Percentiles rank a stretch among this genome's conserved stretches.
Conservation (phyloP, 2,329 filamentous ascomycete species). For the Penicillium crustosum region DNA sequence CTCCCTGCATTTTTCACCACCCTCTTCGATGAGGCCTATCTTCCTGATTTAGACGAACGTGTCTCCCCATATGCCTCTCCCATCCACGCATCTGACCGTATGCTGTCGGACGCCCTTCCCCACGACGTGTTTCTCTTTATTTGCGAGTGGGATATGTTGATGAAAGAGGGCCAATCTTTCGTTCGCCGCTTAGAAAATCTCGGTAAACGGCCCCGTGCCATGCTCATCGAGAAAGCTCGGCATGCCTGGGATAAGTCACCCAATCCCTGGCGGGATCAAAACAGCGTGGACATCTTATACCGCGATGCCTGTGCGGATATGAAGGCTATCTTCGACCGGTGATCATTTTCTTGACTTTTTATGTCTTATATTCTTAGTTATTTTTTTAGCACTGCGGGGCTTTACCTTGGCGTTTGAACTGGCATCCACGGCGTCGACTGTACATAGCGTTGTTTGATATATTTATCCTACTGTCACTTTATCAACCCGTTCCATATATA, state of each 20-base stretch:
- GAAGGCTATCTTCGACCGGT: constrained; percentile 42
- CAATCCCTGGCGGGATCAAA: constrained; percentile 49
- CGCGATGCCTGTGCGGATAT: constrained; percentile 46
- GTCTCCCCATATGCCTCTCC: constrained; percentile 60
- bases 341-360: constrained; percentile 4
- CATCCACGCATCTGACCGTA: constrained; percentile 54
- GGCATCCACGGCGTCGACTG: constrained; percentile 11
- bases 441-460: constrained; percentile 7
- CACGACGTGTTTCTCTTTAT: constrained; percentile 62
- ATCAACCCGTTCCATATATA: neutral
- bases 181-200: constrained; percentile 42
- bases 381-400: constrained; percentile 2
- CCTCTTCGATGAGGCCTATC: constrained; percentile 51
- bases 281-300: constrained; percentile 44
- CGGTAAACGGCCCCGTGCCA: constrained; percentile 47
- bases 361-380: constrained; percentile 4
- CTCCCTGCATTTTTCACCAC: constrained; percentile 50
- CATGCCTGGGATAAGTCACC: constrained; percentile 52
- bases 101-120: constrained; percentile 56
- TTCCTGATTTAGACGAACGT: constrained; percentile 50
- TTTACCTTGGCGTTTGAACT: constrained; percentile 4
- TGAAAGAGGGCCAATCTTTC: constrained; percentile 57
- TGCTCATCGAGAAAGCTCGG: constrained; percentile 48
- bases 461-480: neutral
- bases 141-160: constrained; percentile 67